A percentile compares a stretch with the other conserved stretches of the same genome.
These are phyloP conservation scores for Candida sanyiensis DNA, from an alignment of 805 yeast genomes.

Conservation along the genomic window DNA sequence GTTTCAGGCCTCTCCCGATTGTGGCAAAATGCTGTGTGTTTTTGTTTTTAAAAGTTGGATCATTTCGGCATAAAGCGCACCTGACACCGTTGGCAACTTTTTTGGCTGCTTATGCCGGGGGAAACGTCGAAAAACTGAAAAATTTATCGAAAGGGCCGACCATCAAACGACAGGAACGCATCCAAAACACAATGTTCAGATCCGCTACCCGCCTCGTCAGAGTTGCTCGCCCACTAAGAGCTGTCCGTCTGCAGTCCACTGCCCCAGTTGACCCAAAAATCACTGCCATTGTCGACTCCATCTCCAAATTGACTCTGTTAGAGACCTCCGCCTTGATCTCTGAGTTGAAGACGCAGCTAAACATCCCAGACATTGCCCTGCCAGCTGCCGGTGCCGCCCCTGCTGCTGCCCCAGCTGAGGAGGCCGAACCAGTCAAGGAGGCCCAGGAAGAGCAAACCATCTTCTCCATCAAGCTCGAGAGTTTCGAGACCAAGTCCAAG, in stretches of 20 bases:
- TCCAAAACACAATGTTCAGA: slow-evolving; percentile 3
- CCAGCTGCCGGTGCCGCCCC: slow-evolving; percentile 64
- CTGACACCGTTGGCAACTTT: too few relatives aligned
- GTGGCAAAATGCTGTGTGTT: not conserved
- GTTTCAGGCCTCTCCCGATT: not conserved
- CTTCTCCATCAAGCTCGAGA: slow-evolving; percentile 85
- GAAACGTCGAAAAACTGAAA: not conserved
- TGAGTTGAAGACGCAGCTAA: slow-evolving; percentile 74
- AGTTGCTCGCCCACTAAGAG: slow-evolving; percentile 14
- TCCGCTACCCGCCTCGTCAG: slow-evolving; percentile 17
- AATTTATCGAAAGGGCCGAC: not conserved
- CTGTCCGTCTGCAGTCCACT: slow-evolving; percentile 35
- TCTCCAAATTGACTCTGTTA: slow-evolving; percentile 81
- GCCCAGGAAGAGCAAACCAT: slow-evolving; percentile 88
- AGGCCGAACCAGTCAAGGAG: slow-evolving; percentile 69
- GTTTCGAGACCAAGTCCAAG: slow-evolving; percentile 90
- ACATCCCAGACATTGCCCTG: slow-evolving; percentile 89
- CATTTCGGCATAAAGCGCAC: too few relatives aligned
- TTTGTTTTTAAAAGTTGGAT: too few relatives aligned
- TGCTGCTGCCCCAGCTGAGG: slow-evolving; percentile 62
- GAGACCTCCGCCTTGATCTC: slow-evolving; percentile 86
- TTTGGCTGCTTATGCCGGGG: too few relatives aligned
- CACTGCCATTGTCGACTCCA: slow-evolving; percentile 79
- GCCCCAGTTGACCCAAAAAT: slow-evolving; percentile 83
- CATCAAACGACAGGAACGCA: not conserved